A percentile compares a stretch with the other conserved stretches of the same genome.
Conservation (phyloP, 768 basidiomycete genomes). For the Candolleomyces eurysporus region DNA sequence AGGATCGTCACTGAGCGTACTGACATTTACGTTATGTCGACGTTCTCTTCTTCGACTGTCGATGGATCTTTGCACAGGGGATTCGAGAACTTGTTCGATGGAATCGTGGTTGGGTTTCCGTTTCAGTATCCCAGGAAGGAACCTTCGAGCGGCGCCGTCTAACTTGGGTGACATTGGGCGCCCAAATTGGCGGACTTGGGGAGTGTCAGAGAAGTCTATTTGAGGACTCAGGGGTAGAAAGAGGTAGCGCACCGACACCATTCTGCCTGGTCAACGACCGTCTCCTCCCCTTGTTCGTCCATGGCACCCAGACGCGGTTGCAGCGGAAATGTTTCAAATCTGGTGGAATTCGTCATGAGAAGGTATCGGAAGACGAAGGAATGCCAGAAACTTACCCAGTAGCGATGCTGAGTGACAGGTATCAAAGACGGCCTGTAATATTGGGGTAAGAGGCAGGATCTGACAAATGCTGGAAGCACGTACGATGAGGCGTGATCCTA, state of each 20-base stretch:
- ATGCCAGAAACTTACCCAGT: slow-evolving; percentile 25
- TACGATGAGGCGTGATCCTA: slow-evolving; percentile 35
- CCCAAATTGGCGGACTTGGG: background rate
- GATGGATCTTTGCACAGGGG: background rate
- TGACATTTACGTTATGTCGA: background rate
- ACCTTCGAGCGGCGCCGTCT: no score
- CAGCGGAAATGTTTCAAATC: slow-evolving; percentile 44
- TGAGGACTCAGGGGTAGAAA: slow-evolving; percentile 2
- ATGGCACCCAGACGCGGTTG: slow-evolving; percentile 46
- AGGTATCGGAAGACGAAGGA: background rate
- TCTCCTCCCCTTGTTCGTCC: slow-evolving; percentile 41
- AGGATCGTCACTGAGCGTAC: background rate
- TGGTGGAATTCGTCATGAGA: slow-evolving; percentile 10
- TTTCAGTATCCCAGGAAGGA: no score
- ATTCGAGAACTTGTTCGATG: no score
- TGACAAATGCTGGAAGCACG: slow-evolving; percentile 7
- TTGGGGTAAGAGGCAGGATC: slow-evolving; percentile 3
- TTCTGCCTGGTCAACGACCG: slow-evolving; percentile 33
- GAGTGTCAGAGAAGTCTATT: slow-evolving; percentile 6
- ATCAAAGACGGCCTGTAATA: slow-evolving; percentile 31
- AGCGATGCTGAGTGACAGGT: slow-evolving; percentile 42
- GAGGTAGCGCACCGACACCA: slow-evolving; percentile 22
- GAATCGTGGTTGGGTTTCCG: no score
- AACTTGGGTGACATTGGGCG: no score
- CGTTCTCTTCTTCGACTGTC: background rate